Base-by-base conservation (phyloP, 495 filamentous ascomycete genomes). In the Xanthoparmelia taractica region DNA sequence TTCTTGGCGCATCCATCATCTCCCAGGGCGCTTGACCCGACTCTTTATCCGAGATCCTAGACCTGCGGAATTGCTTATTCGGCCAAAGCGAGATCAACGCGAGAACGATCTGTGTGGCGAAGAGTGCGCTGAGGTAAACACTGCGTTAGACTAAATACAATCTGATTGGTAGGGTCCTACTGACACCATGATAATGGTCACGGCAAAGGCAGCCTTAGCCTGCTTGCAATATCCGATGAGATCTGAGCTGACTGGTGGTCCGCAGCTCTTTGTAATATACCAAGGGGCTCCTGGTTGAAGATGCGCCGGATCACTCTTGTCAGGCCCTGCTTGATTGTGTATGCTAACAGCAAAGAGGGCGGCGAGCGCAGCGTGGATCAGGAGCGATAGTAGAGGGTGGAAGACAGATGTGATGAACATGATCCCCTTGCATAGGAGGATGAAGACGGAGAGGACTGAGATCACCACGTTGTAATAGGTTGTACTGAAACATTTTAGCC, bases 381-480 rank as follows among this genome's bases (percentile, higher is more conserved):
- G 20, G 41, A 84, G 71, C 18, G 83, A 84, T 50, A 92, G 23
- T 38, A 92, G 73, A 5, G 92, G 92, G 57, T 79, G 85, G 75
- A 87, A 90, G 67, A 89, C 75, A 68, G 86, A 82, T 75, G 92
- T 82, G 65, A 89, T 78, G 75, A 84, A 87, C 59, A 87, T 77
- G 37, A 88, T 84, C 13, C 73, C 59, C 63, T 87, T 85, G 45
- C 78, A 73, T 17, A 91, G 77, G 29, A 87, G 66, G 15, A 85
- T 57, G 31, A 79, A 74, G 31, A 79, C 69, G 31, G 74, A 85
- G 64, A 96, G 73, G 65, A 96, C 85, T 57, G 88, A 83, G 69
- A 96, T 85, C 61, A 90, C 87, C 63, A 96, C 83, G 72, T 95
- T 93, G 76, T 78, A 96, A 58, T 87, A 78, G 58, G 89, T 92